Percentiles rank a stretch among this genome's conserved stretches.
Conservation (phyloP, 495 filamentous ascomycete genomes). For the Jackrogersella minutella region DNA sequence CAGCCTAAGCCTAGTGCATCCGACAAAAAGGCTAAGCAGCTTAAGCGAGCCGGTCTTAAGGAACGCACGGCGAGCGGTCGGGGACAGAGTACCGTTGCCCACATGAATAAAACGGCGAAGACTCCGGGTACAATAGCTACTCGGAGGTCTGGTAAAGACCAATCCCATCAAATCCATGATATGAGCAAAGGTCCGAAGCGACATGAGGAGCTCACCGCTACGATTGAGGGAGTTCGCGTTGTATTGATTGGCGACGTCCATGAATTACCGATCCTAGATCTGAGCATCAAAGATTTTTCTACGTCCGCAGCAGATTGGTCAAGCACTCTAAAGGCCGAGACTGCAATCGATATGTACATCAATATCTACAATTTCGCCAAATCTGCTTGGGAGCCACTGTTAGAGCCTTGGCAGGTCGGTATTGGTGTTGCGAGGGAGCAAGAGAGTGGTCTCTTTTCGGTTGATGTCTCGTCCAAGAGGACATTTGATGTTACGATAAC, state of each 20-base stretch:
- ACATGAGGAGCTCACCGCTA: conserved; percentile 84
- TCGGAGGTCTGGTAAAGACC: conserved; percentile 27
- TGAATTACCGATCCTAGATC: conserved; percentile 91
- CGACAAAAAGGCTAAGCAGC: conserved; percentile 70
- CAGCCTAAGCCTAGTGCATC: conserved; percentile 46
- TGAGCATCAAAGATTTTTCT: conserved; percentile 90
- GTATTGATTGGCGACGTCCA: conserved; percentile 95
- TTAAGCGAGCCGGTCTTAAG: conserved; percentile 64
- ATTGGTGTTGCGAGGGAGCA: conserved; percentile 85
- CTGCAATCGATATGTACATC: conserved; percentile 87
- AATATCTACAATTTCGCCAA: conserved; percentile 99
- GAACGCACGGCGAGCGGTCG: conserved; percentile 72
- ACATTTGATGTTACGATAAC: conserved; percentile 91
- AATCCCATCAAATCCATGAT: conserved; percentile 45
- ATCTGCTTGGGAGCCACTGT: conserved; percentile 95
- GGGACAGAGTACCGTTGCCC: conserved; percentile 65
- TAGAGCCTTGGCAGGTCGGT: conserved; percentile 95
- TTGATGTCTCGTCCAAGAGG: conserved; percentile 87
- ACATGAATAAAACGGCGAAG: conserved; percentile 37
- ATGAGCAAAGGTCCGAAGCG: conserved; percentile 43
- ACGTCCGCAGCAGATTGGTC: conserved; percentile 90
- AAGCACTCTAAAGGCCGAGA: conserved; percentile 83
- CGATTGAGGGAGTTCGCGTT: conserved; percentile 86
- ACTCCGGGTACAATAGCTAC: conserved; percentile 25
- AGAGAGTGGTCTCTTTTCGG: conserved; percentile 75